phyloP scores from a whole-genome alignment of 257 asterid species.

The Gentiana dahurica region DNA sequence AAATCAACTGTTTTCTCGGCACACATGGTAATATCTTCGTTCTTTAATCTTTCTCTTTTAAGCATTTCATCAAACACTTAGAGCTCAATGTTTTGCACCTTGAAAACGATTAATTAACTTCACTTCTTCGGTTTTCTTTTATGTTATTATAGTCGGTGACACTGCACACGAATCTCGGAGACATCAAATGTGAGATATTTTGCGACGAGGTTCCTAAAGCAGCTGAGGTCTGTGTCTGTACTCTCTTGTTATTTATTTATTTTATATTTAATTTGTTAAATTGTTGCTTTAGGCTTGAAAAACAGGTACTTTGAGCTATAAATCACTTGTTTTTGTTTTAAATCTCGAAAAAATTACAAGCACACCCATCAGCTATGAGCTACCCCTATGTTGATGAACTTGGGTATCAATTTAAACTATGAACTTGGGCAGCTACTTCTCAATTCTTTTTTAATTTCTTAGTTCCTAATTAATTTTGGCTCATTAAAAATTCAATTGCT shows the following conservation, averaged over 20 bases:
- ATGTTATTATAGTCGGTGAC: conserved; percentile 63
- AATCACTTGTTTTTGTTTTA: background rate
- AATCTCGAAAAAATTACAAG: no score
- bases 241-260: background rate
- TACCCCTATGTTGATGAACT: no score
- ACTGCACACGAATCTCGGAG: conserved; percentile 92
- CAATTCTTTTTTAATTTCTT: no score
- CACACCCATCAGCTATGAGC: no score
- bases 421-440: no score
- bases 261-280: background rate
- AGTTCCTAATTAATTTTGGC: no score
- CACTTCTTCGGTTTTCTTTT: background rate
- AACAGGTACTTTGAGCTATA: background rate
- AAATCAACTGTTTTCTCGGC: background rate
- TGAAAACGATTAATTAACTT: background rate
- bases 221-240: conserved; percentile 50
- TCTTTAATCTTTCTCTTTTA: conserved; percentile 1
- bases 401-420: no score
- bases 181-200: conserved; percentile 91
- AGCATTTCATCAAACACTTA: conserved; percentile 38
- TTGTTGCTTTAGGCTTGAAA: no score
- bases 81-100: background rate
- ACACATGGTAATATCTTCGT: conserved; percentile 1
- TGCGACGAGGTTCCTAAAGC: conserved; percentile 94
- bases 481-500: no score